Evolutionary conservation across 768 basidiomycete species (phyloP).

Genomic region (Hygrocybe coccinea): DNA sequence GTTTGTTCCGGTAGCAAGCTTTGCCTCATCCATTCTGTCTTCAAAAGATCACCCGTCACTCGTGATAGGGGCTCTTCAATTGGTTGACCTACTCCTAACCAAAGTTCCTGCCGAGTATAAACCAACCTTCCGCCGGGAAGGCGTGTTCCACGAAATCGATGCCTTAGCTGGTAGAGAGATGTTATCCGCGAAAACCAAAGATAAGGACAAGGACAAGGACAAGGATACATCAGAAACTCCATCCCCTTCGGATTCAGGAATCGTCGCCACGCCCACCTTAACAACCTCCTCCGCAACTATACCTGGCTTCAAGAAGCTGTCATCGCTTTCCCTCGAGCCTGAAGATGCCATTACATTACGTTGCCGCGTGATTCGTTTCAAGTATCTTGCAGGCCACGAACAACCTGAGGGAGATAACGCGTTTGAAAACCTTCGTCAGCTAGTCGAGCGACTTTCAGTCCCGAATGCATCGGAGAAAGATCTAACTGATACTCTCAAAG

Average conservation of each 20-base stretch:
- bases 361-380: constrained; percentile 85
- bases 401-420: constrained; percentile 55
- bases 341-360: constrained; percentile 90
- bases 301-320: constrained; percentile 64
- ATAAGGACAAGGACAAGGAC: constrained; percentile 49
- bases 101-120: constrained; percentile 84
- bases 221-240: constrained; percentile 31
- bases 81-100: constrained; percentile 83
- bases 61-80: constrained; percentile 84
- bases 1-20: constrained; percentile 93
- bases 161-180: constrained; percentile 61
- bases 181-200: constrained; percentile 43
- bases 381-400: constrained; percentile 59
- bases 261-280: constrained; percentile 29
- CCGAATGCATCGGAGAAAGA: constrained; percentile 57
- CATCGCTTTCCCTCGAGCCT: constrained; percentile 67
- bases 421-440: constrained; percentile 54
- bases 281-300: constrained; percentile 40
- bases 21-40: constrained; percentile 89
- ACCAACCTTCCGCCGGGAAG: constrained; percentile 88
- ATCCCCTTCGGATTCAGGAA: constrained; percentile 38
- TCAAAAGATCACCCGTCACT: constrained; percentile 85
- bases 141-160: constrained; percentile 94
- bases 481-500: constrained; percentile 55
- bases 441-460: constrained; percentile 62